Evolutionary conservation across 805 yeast species (phyloP), one percentile per base, ranked within the genome.

Genomic region (Metschnikowia koreensis): DNA sequence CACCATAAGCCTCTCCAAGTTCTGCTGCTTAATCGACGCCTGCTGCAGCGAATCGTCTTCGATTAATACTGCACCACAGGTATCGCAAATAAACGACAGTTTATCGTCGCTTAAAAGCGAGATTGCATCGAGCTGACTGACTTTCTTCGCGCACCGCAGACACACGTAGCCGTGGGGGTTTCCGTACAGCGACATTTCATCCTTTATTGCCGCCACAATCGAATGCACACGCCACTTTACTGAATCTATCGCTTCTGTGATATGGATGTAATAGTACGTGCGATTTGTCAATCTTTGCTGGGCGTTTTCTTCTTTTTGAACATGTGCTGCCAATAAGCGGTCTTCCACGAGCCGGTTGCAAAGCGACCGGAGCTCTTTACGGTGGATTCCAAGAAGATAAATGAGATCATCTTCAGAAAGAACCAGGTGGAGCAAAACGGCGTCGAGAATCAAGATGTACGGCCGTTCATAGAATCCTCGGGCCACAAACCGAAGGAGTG

Each of bases 161-260:
- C 99, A 94, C 53, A 89, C 79, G 65, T 88, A 94, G 2, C 98
- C 99, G 63, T 94, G 96, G 1, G 97, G 96, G 59, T 90, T 92
- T 27, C 90, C 84, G 61, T 86, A 88, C 57, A 84, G 87, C 47
- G 89, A 84, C 71, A 93, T 80, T 62, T 91, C 96, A 56, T 87
- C 89, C 64, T 89, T 89, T 50, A 92, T 76, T 49, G 77, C 67
- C 59, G 85, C 86, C 12, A 89, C 97, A 28, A 94, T 79, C 44
- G 88, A 82, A 66, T 93, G 97, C 53, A 93, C 88, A 64, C 92
- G 91, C 98, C 98, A 94, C 69, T 94, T 94, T 65, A 94, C 83
- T 3, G 97, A 83, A 70, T 94, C 99, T 39, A 94, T 89, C 0
- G 98, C 96, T 67, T 91, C 96, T 2, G 97, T 89, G 65, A 81